A percentile compares a stretch with the other conserved stretches of the same genome.
Conservation (phyloP, 352 stramenopile genomes). For the Pythium utonaiense region DNA sequence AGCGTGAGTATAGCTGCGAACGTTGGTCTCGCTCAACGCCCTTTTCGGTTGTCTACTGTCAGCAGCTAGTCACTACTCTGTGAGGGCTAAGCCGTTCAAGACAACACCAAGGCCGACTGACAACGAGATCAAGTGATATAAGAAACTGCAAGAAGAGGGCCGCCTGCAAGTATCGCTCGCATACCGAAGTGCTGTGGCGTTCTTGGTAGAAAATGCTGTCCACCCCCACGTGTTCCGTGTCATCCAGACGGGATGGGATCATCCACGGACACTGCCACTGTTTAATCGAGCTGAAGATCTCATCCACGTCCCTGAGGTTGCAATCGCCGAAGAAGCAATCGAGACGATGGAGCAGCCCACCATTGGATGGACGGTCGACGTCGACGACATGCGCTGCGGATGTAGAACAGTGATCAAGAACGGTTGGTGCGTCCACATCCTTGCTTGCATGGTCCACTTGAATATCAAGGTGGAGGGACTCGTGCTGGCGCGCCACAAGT, state of each 20-base stretch:
- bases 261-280: too few relatives aligned
- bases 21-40: conserved; percentile 10
- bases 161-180: background rate
- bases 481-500: too few relatives aligned
- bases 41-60: background rate
- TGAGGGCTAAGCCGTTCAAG: background rate
- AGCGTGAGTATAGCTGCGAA: conserved; percentile 22
- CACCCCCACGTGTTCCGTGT: background rate
- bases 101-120: background rate
- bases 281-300: too few relatives aligned
- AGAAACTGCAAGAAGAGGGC: background rate
- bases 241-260: too few relatives aligned
- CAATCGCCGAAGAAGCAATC: background rate
- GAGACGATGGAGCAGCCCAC: background rate
- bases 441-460: background rate
- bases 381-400: background rate
- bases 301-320: too few relatives aligned
- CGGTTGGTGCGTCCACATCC: background rate
- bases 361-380: background rate
- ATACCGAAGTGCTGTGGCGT: background rate
- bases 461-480: background rate
- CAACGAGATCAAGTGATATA: background rate
- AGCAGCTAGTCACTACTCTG: background rate
- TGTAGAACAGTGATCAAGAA: background rate
- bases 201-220: background rate